phyloP scores from a whole-genome alignment of 1,284 basidiomycete genomes.

The Neolentinus lepideus region DNA sequence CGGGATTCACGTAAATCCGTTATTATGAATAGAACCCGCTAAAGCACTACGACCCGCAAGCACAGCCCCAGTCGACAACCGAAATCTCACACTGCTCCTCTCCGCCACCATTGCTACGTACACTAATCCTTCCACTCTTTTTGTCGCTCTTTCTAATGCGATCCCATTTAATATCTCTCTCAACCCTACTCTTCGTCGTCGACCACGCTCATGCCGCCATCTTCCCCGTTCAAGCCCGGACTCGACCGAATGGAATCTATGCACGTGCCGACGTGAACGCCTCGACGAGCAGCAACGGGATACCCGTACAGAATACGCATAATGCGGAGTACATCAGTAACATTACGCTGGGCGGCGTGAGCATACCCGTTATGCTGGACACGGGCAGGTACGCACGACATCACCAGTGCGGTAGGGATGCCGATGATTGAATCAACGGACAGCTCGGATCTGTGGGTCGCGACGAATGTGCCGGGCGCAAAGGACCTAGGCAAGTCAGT shows the following conservation, averaged over 20 bases:
- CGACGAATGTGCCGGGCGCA: slow-evolving; percentile 36
- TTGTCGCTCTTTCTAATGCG: slow-evolving; percentile 25
- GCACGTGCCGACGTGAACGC: not conserved
- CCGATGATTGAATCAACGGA: not conserved
- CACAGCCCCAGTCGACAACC: not conserved
- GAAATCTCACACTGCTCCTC: not conserved
- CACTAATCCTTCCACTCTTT: not conserved
- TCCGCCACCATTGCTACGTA: not conserved
- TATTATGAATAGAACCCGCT: not conserved
- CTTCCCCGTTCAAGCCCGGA: slow-evolving; percentile 40
- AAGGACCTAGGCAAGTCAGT: slow-evolving; percentile 50
- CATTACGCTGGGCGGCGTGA: slow-evolving; percentile 27
- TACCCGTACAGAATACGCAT: slow-evolving; percentile 48
- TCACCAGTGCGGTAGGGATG: not conserved
- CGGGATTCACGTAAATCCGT: not conserved
- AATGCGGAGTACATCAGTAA: slow-evolving; percentile 32
- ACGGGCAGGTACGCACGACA: slow-evolving; percentile 28
- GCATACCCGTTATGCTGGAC: slow-evolving; percentile 30
- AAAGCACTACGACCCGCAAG: not conserved
- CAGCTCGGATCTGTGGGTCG: slow-evolving; percentile 65
- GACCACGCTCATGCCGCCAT: slow-evolving; percentile 30
- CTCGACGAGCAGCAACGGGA: slow-evolving; percentile 13
- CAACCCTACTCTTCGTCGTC: slow-evolving; percentile 34
- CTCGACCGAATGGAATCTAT: slow-evolving; percentile 7
- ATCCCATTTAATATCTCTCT: slow-evolving; percentile 39